A percentile compares a stretch with the other conserved stretches of the same genome.
Conservation (phyloP, 2,329 filamentous ascomycete genomes). For the Chaetothyriales sp. region DNA sequence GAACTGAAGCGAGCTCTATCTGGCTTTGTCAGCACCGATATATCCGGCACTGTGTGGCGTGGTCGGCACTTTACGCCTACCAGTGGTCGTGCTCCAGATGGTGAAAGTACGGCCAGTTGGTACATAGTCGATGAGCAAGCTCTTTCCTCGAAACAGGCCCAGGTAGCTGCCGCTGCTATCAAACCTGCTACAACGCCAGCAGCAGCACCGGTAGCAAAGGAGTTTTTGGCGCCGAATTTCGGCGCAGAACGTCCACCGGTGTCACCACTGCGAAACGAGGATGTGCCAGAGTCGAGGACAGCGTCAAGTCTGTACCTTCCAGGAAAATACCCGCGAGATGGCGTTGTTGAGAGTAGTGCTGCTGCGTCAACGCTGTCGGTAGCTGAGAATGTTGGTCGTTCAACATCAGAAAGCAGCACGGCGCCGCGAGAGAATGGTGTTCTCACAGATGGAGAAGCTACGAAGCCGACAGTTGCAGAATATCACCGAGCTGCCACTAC, state of each 20-base stretch:
- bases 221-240: background rate
- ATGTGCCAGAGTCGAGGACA: constrained; percentile 33
- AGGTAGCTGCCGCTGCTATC: constrained; percentile 4
- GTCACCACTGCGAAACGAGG: constrained; percentile 13
- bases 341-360: constrained; percentile 1
- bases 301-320: constrained; percentile 27
- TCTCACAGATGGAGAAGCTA: constrained; percentile 22
- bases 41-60: constrained; percentile 29
- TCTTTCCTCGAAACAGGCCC: constrained; percentile 8
- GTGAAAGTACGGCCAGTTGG: constrained; percentile 31
- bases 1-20: constrained; percentile 35
- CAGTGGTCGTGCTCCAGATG: constrained; percentile 24
- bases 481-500: background rate
- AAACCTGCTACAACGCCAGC: background rate
- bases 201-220: background rate
- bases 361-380: constrained; percentile 14
- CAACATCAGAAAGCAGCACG: too few species aligned
- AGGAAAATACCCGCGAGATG: constrained; percentile 28
- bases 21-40: constrained; percentile 23
- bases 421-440: constrained; percentile 19
- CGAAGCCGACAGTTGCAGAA: constrained; percentile 7
- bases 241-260: background rate
- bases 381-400: background rate
- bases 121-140: constrained; percentile 14
- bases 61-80: constrained; percentile 6